A percentile compares a stretch with the other conserved stretches of the same genome.
phyloP scores from a whole-genome alignment of 148 eudicot genomes.

The Silene latifolia region DNA sequence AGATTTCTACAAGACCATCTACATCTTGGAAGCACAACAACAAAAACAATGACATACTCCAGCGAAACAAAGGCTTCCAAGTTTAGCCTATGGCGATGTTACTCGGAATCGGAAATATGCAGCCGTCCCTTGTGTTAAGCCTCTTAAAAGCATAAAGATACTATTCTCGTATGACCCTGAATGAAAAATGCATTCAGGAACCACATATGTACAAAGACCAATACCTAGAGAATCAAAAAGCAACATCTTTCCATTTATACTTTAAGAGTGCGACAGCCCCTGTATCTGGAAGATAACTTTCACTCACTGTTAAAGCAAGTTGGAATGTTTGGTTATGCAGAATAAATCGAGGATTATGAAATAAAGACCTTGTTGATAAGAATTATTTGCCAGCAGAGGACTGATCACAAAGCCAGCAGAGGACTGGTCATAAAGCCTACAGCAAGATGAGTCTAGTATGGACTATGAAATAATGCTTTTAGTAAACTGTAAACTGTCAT shows the following conservation, averaged over 20 bases:
- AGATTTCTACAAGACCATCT: too few species aligned
- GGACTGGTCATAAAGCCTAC: neutral
- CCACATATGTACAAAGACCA: conserved; percentile 3
- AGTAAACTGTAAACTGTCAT: neutral
- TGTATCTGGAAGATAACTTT: conserved; percentile 93
- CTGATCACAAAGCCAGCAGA: neutral
- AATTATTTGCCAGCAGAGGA: too few species aligned
- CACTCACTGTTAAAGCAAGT: conserved; percentile 52
- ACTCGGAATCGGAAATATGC: too few species aligned
- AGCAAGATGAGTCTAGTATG: neutral
- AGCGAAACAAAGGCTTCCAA: too few species aligned
- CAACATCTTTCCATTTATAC: conserved; percentile 87
- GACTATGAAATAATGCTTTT: neutral
- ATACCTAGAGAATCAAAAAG: conserved; percentile 83
- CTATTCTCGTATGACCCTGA: too few species aligned
- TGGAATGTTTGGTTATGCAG: conserved; percentile 10
- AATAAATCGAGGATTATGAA: neutral
- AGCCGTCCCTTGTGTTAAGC: too few species aligned
- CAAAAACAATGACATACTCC: too few species aligned
- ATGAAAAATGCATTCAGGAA: conserved; percentile 36
- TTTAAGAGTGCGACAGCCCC: conserved; percentile 96
- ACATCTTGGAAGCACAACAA: too few species aligned
- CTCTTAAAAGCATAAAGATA: too few species aligned
- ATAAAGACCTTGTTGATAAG: too few species aligned
- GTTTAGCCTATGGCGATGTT: too few species aligned